Conservation (phyloP, 148 eudicot species). For the Polygonum maritimum region DNA sequence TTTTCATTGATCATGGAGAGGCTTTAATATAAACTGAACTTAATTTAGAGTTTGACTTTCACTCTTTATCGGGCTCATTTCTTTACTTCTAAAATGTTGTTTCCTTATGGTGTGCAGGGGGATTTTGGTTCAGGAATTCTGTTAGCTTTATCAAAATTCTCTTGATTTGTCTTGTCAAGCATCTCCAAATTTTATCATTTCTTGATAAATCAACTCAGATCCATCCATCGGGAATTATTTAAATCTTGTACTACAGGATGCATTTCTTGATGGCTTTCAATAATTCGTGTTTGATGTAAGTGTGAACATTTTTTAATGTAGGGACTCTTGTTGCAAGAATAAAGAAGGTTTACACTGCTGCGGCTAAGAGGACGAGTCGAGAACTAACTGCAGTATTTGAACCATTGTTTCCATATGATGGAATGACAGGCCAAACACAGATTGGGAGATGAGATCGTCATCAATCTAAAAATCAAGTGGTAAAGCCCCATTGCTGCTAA, state of each 20-base stretch:
- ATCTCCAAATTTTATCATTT: not conserved
- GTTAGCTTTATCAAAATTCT: not conserved
- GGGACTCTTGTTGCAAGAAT: too few relatives aligned
- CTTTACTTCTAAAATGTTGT: not conserved
- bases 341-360: too few relatives aligned
- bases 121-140: not conserved
- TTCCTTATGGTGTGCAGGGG: not conserved
- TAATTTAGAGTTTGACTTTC: not conserved
- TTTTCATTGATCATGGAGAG: not conserved
- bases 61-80: not conserved
- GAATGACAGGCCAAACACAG: too few relatives aligned
- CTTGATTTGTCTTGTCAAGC: not conserved
- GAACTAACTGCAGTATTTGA: too few relatives aligned
- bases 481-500: conserved; percentile 60
- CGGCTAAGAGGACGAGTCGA: too few relatives aligned
- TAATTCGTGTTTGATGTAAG: too few relatives aligned
- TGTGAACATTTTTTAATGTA: too few relatives aligned
- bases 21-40: not conserved
- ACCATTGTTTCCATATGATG: too few relatives aligned
- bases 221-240: not conserved
- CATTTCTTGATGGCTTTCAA: not conserved
- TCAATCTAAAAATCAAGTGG: conserved; percentile 54
- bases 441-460: conserved; percentile 55
- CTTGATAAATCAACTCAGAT: not conserved
- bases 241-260: not conserved